These are phyloP conservation scores for Xylariaceae sp. DNA, from an alignment of 2,329 filamentous ascomycete genomes.

Conservation along the genomic window DNA sequence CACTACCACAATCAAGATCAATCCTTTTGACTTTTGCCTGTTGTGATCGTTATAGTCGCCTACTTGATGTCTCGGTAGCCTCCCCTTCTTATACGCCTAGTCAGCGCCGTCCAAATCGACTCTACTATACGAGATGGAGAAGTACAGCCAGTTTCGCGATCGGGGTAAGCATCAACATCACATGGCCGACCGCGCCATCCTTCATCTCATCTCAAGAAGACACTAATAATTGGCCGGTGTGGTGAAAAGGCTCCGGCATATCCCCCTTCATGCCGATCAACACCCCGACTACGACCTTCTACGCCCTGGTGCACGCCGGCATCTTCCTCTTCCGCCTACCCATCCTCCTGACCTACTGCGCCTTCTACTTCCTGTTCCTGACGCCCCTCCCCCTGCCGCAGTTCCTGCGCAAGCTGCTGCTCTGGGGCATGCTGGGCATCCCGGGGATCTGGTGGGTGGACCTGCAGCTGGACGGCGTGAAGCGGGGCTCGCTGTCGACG, in stretches of 20 bases:
- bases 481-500: constrained; percentile 81
- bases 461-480: constrained; percentile 95
- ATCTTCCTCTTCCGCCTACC: constrained; percentile 83
- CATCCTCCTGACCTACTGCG: constrained; percentile 68
- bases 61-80: constrained; percentile 24
- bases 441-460: constrained; percentile 98
- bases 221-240: no score
- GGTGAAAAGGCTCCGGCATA: constrained; percentile 94
- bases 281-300: constrained; percentile 63
- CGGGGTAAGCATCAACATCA: constrained; percentile 63
- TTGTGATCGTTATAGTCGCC: not conserved
- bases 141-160: constrained; percentile 91
- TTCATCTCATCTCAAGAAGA: not conserved
- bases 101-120: not conserved
- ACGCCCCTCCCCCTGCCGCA: constrained; percentile 74
- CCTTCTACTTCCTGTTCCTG: constrained; percentile 77
- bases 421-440: constrained; percentile 86
- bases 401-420: constrained; percentile 73
- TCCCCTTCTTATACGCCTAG: not conserved
- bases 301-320: constrained; percentile 66
- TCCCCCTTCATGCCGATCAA: constrained; percentile 89
- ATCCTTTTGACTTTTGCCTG: not conserved
- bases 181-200: no score
- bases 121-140: constrained; percentile 71
- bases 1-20: no score